Conservation (phyloP, 192 early-diverging fungal species). For the Podila verticillata region DNA sequence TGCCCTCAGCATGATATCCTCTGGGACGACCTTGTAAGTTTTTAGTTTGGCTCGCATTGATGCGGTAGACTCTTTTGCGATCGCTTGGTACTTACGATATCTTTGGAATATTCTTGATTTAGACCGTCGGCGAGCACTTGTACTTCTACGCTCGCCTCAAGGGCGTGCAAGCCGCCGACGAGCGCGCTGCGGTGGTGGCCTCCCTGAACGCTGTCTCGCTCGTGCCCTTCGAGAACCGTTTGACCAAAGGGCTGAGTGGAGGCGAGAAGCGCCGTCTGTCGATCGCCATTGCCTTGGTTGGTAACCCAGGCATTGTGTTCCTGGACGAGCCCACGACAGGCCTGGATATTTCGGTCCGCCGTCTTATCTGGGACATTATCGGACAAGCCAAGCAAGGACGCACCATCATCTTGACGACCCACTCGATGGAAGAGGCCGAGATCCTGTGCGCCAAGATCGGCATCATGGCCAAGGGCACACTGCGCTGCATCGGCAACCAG, state of each 20-base stretch:
- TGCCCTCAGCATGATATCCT: constrained; percentile 81
- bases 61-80: too few species aligned
- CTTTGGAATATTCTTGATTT: not conserved
- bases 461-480: constrained; percentile 79
- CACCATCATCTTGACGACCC: constrained; percentile 77
- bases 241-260: constrained; percentile 72
- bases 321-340: constrained; percentile 87
- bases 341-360: constrained; percentile 77
- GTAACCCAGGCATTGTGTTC: constrained; percentile 74
- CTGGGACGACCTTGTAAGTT: constrained; percentile 70
- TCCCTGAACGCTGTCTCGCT: constrained; percentile 64
- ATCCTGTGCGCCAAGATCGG: constrained; percentile 77
- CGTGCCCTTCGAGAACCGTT: constrained; percentile 60
- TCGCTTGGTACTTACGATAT: too few species aligned
- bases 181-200: constrained; percentile 54
- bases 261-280: constrained; percentile 81
- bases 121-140: constrained; percentile 75
- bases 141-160: constrained; percentile 79
- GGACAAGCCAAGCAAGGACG: constrained; percentile 61
- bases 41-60: not conserved
- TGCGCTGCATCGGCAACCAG: constrained; percentile 71
- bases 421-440: constrained; percentile 86
- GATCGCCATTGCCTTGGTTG: constrained; percentile 80
- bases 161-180: constrained; percentile 60
- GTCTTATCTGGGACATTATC: constrained; percentile 79